These are phyloP conservation scores for Aspergillus sclerotioniger DNA, from an alignment of 495 filamentous ascomycete genomes.

Conservation along the genomic window DNA sequence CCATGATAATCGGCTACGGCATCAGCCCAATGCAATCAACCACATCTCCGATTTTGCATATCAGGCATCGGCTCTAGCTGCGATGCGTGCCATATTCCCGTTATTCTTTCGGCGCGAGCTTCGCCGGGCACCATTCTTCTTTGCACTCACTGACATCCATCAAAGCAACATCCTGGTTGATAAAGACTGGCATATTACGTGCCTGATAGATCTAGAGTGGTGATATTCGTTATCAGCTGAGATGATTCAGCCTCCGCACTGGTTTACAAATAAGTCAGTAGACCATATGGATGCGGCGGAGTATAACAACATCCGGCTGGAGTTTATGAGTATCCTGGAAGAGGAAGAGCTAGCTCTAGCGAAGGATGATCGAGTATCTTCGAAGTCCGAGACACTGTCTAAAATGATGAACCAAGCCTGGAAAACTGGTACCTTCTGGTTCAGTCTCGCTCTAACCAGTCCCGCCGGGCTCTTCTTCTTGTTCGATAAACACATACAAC, in stretches of 20 bases:
- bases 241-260: conserved; percentile 28
- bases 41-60: conserved; percentile 25
- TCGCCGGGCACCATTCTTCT: conserved; percentile 24
- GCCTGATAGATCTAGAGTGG: conserved; percentile 35
- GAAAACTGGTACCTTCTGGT: conserved; percentile 11
- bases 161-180: conserved; percentile 30
- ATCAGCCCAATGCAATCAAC: conserved; percentile 35
- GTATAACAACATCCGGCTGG: conserved; percentile 14
- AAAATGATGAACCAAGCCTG: conserved; percentile 5
- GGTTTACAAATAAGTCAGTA: conserved; percentile 27
- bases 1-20: conserved; percentile 32
- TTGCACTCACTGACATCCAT: conserved; percentile 29
- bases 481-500: conserved; percentile 10
- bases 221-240: conserved; percentile 31
- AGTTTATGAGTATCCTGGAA: conserved; percentile 16
- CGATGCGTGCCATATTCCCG: conserved; percentile 26
- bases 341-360: neutral
- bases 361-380: neutral
- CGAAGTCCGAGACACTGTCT: conserved; percentile 1
- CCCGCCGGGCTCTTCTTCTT: conserved; percentile 11
- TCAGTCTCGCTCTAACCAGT: conserved; percentile 9
- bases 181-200: conserved; percentile 28
- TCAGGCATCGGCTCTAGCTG: conserved; percentile 26
- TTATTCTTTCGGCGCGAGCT: conserved; percentile 26
- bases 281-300: conserved; percentile 22